Base-by-base conservation (phyloP, 495 filamentous ascomycete species). In the Geopyxis carbonaria region DNA sequence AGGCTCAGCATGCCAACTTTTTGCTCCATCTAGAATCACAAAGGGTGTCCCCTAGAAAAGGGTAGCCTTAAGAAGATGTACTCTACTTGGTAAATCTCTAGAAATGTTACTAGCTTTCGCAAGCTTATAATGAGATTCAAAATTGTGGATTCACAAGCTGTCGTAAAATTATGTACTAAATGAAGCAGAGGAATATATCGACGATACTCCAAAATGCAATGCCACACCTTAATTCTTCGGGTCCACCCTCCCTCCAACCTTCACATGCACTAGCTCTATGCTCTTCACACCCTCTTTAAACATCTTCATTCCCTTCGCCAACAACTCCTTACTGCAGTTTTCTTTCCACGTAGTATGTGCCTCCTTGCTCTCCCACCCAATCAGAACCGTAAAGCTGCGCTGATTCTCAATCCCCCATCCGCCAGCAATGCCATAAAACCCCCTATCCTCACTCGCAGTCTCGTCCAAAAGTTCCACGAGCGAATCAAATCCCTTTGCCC, bases 311-410 rank as follows among this genome's bases (percentile, higher is more conserved):
- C 11, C 31, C 7, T 15, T 2, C 10, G 31, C 16, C 7, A 19
- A n/a, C 3, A 15, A n/a, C 11, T 34, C 11, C 16, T 34, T 18
- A 3, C 2, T 19, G 10, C 14, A 18, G 10, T 18, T 6, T 34
- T 2, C 19, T 22, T 24, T 37, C 35, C 40, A 53, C 13, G 29
- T 25, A 2, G 16, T 18, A 47, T 53, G 50, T 11, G 48, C 49
- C 32, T 53, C 44, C 24, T 39, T 37, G 7, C 23, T 38, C 7
- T 53, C 50, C 50, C 50, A 53, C 3, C 49, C 49, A 20, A 53
- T 48, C 3, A 23, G 38, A 13, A 38, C 4, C 18, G 42, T 34
- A 22, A 38, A 40, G 11, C 33, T 37, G 0, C 46, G 40, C 7
- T 51, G 43, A 23, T 53, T 37, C 22, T 53, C 50, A 5, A 44